phyloP scores from a whole-genome alignment of 768 basidiomycete species.

The Hygrophorus russula region DNA sequence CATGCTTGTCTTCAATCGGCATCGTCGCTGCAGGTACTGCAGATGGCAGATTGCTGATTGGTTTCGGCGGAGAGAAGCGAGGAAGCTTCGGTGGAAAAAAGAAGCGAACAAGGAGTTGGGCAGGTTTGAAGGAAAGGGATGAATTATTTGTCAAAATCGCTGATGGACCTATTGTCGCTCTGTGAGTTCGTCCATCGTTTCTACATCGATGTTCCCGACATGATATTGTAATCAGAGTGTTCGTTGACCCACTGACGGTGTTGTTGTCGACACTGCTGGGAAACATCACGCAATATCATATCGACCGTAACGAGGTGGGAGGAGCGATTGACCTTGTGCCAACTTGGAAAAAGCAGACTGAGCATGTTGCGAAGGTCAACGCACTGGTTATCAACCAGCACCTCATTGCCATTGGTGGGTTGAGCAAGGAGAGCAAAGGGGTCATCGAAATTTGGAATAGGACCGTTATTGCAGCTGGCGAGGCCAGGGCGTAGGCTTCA shows the following conservation, averaged over 20 bases:
- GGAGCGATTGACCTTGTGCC: constrained; percentile 29
- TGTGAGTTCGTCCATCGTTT: constrained; percentile 27
- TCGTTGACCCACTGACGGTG: constrained; percentile 33
- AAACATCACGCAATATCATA: constrained; percentile 34
- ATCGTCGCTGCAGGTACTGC: constrained; percentile 63
- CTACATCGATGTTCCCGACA: neutral
- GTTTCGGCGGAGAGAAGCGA: constrained; percentile 50
- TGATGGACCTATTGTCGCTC: constrained; percentile 62
- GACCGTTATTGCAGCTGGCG: neutral
- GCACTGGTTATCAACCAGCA: constrained; percentile 37
- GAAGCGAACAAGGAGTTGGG: constrained; percentile 58
- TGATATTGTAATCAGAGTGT: constrained; percentile 28
- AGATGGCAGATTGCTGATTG: constrained; percentile 63
- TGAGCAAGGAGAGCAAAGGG: constrained; percentile 46
- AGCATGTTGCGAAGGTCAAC: constrained; percentile 51
- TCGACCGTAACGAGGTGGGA: constrained; percentile 27
- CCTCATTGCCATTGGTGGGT: constrained; percentile 50
- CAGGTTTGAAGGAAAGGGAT: constrained; percentile 44
- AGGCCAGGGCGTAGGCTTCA: neutral
- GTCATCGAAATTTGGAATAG: constrained; percentile 51
- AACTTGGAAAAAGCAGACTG: constrained; percentile 34
- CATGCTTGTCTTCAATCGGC: constrained; percentile 47
- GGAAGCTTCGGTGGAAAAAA: constrained; percentile 24
- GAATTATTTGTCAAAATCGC: constrained; percentile 40
- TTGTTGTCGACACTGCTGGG: constrained; percentile 55